phyloP scores from a whole-genome alignment of 208 protist genomes.

The Trypanosoma melophagium region DNA sequence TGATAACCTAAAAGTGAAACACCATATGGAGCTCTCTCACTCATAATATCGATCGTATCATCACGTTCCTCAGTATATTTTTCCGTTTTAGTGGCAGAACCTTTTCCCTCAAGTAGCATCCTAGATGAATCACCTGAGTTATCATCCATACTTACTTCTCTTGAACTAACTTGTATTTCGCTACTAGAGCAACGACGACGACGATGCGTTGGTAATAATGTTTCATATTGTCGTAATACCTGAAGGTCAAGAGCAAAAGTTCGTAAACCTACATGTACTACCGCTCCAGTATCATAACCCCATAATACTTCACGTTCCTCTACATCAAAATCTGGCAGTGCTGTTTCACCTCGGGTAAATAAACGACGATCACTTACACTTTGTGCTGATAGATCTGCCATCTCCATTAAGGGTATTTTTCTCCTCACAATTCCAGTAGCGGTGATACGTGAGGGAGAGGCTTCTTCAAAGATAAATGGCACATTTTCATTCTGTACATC shows the following conservation, averaged over 20 bases:
- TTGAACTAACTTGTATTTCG: not conserved
- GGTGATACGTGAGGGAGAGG: slow-evolving; percentile 12
- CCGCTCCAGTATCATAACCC: slow-evolving; percentile 40
- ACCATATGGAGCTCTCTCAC: slow-evolving; percentile 25
- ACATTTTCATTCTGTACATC: not conserved
- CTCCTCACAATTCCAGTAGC: slow-evolving; percentile 11
- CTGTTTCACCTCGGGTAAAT: not conserved
- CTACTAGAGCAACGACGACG: not conserved
- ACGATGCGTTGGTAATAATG: not conserved
- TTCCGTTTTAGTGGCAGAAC: not conserved
- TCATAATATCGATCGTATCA: not conserved
- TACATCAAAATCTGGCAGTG: not conserved
- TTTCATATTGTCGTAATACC: not conserved
- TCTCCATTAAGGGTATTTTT: not conserved
- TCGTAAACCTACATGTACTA: slow-evolving; percentile 28
- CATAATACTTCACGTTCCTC: slow-evolving; percentile 27
- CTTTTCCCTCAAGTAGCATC: not conserved
- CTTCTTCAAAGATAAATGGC: slow-evolving; percentile 18
- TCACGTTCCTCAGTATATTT: not conserved
- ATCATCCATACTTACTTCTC: not conserved
- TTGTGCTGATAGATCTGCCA: not conserved
- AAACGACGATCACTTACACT: not conserved
- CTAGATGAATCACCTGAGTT: not conserved
- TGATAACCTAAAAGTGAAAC: slow-evolving; percentile 51
- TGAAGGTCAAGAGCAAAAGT: slow-evolving; percentile 16